Conservation (phyloP, 345 rosid species). For the Gossypium mustelinum region DNA sequence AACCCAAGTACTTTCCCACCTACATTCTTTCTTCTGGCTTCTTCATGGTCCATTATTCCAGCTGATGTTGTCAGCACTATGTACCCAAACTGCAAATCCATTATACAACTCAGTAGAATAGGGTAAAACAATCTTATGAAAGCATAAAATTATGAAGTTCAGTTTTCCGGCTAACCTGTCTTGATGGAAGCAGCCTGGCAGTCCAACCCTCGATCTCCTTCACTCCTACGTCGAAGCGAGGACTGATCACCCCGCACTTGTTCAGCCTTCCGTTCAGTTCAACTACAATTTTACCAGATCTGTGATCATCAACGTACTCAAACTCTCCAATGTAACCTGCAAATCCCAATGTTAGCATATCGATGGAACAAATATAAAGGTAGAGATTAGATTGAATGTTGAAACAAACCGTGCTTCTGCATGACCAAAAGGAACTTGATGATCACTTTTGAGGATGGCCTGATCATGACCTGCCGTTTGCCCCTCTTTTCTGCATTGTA, state of each 20-base stretch:
- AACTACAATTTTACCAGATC: neutral
- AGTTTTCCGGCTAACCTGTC: neutral
- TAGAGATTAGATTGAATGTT: neutral
- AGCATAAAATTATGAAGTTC: neutral
- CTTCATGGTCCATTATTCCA: constrained; percentile 3
- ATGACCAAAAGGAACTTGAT: constrained; percentile 4
- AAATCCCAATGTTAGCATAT: neutral
- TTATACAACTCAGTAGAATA: too few relatives aligned
- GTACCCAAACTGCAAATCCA: neutral
- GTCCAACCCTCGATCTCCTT: constrained; percentile 5
- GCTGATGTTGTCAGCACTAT: neutral
- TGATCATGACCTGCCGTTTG: constrained; percentile 2
- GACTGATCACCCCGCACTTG: neutral
- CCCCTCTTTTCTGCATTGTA: constrained; percentile 3
- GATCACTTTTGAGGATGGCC: neutral
- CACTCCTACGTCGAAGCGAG: neutral
- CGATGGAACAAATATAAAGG: neutral
- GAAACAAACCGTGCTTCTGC: constrained; percentile 1
- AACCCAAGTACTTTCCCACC: neutral
- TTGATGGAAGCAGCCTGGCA: neutral
- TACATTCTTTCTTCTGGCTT: neutral
- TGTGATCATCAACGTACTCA: neutral
- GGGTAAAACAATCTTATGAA: too few relatives aligned
- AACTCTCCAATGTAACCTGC: neutral
- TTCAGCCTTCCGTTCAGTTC: neutral